phyloP scores from a whole-genome alignment of 768 basidiomycete genomes.

The Pisolithus sp. region DNA sequence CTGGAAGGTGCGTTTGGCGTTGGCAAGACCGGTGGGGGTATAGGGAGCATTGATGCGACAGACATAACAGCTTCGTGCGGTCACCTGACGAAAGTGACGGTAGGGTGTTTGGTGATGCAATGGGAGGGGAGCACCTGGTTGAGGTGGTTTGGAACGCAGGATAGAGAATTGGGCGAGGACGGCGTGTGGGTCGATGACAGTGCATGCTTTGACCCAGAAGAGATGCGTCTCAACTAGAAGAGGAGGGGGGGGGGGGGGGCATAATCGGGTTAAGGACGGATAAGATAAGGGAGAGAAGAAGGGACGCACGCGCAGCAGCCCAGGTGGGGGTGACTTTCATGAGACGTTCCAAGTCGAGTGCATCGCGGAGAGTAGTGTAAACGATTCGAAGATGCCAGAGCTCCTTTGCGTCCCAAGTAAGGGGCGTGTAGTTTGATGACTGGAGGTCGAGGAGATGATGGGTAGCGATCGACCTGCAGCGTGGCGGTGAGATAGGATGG shows the following conservation, averaged over 20 bases:
- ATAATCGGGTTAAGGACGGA: constrained; percentile 11
- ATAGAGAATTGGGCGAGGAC: constrained; percentile 43
- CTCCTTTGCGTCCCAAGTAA: constrained; percentile 41
- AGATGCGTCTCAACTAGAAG: constrained; percentile 58
- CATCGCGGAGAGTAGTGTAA: constrained; percentile 58
- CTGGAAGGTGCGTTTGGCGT: constrained; percentile 39
- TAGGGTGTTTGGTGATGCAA: constrained; percentile 36
- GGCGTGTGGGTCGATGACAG: constrained; percentile 58
- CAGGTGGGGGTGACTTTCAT: constrained; percentile 61
- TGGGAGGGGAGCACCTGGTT: constrained; percentile 27
- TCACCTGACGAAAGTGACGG: constrained; percentile 57
- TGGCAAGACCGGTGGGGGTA: constrained; percentile 43
- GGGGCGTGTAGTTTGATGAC: constrained; percentile 40
- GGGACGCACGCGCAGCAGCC: constrained; percentile 50
- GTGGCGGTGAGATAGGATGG: background rate
- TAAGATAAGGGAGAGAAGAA: background rate
- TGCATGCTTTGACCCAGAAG: constrained; percentile 64
- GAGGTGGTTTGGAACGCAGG: constrained; percentile 33
- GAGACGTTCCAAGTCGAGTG: constrained; percentile 50
- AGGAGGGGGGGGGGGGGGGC: background rate
- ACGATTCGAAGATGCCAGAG: constrained; percentile 59
- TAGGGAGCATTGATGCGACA: constrained; percentile 64
- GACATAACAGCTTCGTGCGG: constrained; percentile 49
- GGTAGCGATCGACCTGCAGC: constrained; percentile 30
- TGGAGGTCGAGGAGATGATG: constrained; percentile 49